Percentiles rank a stretch among this genome's conserved stretches.
Conservation (phyloP, 176 grass and related monocot genomes). For the Chrysopogon serrulatus region DNA sequence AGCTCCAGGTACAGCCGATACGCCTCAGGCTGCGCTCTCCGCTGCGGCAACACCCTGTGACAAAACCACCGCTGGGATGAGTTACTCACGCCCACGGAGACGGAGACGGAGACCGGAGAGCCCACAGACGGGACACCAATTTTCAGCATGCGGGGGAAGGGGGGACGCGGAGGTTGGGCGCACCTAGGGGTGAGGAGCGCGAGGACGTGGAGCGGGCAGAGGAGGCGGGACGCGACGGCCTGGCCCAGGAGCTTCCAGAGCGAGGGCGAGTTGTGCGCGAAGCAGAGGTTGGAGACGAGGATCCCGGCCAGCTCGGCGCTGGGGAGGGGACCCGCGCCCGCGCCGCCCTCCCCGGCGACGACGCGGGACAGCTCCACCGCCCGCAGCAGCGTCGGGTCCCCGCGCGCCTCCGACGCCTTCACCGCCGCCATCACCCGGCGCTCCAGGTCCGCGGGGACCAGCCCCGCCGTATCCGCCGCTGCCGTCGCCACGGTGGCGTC, state of each 20-base stretch:
- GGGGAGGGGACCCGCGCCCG: constrained; percentile 29
- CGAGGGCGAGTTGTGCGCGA: constrained; percentile 77
- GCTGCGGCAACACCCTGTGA: constrained; percentile 66
- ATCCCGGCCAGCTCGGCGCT: constrained; percentile 69
- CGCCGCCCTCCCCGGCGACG: constrained; percentile 44
- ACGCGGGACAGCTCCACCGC: constrained; percentile 63
- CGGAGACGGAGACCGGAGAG: background rate
- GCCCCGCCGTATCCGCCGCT: constrained; percentile 10
- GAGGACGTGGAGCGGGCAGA: constrained; percentile 74
- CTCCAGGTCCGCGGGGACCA: constrained; percentile 52
- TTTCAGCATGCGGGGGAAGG: background rate
- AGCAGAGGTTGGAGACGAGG: constrained; percentile 93
- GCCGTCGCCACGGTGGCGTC: constrained; percentile 16
- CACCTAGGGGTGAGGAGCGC: constrained; percentile 87
- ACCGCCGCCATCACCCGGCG: constrained; percentile 66
- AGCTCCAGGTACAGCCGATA: constrained; percentile 89
- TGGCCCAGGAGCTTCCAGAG: constrained; percentile 97
- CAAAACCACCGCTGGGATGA: background rate
- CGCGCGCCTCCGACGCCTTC: constrained; percentile 80
- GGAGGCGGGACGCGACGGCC: constrained; percentile 61
- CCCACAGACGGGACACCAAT: background rate
- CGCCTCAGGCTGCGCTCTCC: constrained; percentile 74
- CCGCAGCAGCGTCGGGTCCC: constrained; percentile 65
- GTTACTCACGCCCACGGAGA: background rate
- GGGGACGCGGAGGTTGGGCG: background rate